Percentiles rank a stretch among this genome's conserved stretches.
phyloP scores from a whole-genome alignment of 192 early-diverging fungal genomes.

The Geranomyces michiganensis region DNA sequence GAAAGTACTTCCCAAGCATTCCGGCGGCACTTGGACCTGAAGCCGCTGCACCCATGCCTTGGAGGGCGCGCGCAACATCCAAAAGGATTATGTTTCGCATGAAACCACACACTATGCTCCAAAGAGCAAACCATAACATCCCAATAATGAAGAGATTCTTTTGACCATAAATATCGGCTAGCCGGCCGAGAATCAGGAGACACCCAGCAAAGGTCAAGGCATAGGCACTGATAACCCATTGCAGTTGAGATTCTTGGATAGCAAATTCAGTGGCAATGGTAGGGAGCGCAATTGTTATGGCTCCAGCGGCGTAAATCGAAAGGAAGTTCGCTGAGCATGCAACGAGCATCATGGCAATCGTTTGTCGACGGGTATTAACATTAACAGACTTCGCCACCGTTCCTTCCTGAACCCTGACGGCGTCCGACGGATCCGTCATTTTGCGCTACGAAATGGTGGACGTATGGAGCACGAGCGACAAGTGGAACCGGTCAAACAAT shows the following conservation, averaged over 20 bases:
- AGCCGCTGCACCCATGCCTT: slow-evolving; percentile 5
- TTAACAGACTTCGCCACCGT: too few species aligned
- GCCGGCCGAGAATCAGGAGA: slow-evolving; percentile 2
- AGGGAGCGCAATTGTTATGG: slow-evolving; percentile 4
- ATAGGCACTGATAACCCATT: slow-evolving; percentile 4
- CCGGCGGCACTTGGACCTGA: neutral
- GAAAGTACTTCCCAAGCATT: neutral
- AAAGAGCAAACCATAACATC: neutral
- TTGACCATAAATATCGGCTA: slow-evolving; percentile 7
- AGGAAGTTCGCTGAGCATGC: neutral
- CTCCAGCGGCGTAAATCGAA: neutral
- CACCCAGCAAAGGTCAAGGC: neutral
- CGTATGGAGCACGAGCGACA: too few species aligned
- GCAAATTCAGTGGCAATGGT: slow-evolving; percentile 3
- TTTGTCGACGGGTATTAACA: neutral
- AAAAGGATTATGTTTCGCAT: neutral
- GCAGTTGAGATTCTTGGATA: neutral
- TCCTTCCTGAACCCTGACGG: too few species aligned
- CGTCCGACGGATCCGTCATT: too few species aligned
- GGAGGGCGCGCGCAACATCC: neutral
- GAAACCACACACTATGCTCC: slow-evolving; percentile 3
- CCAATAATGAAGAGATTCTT: neutral
- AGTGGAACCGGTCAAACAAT: too few species aligned
- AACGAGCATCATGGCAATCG: neutral
- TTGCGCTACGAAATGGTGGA: too few species aligned